A percentile compares a stretch with the other conserved stretches of the same genome.
Evolutionary conservation across 2,329 filamentous ascomycete genomes (phyloP).

Genomic region (Scedosporium aurantiacum): DNA sequence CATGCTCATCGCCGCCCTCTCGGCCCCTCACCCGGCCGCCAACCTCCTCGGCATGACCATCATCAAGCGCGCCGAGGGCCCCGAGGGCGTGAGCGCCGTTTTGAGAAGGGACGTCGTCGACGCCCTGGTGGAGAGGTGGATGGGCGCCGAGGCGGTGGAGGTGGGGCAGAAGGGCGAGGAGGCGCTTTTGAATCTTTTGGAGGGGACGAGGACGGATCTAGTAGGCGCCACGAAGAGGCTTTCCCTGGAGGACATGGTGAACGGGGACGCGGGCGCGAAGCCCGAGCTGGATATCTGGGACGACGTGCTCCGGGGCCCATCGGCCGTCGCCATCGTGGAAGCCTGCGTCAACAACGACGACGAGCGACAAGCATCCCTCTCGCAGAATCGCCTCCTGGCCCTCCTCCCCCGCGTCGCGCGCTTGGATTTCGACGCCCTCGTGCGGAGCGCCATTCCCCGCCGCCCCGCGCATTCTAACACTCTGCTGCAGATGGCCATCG

Average conservation of each 20-base stretch:
- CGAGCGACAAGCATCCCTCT: constrained; percentile 2
- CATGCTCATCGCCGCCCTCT: constrained; percentile 5
- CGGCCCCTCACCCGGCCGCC: constrained; percentile 2
- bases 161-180: constrained; percentile 3
- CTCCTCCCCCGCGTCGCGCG: background rate
- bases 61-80: background rate
- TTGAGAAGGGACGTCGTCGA: background rate
- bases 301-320: background rate
- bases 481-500: constrained; percentile 33
- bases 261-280: background rate
- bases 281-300: background rate
- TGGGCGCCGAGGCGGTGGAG: background rate
- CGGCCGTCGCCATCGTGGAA: background rate
- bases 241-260: background rate
- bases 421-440: background rate
- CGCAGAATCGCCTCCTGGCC: constrained; percentile 6
- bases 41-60: constrained; percentile 4
- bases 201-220: background rate
- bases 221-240: constrained; percentile 1
- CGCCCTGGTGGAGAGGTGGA: constrained; percentile 1
- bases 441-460: constrained; percentile 15
- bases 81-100: background rate
- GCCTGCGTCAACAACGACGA: background rate
- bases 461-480: constrained; percentile 27
- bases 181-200: constrained; percentile 1